Evolutionary conservation across 768 basidiomycete genomes (phyloP).

Genomic region (Grammothele lineata): DNA sequence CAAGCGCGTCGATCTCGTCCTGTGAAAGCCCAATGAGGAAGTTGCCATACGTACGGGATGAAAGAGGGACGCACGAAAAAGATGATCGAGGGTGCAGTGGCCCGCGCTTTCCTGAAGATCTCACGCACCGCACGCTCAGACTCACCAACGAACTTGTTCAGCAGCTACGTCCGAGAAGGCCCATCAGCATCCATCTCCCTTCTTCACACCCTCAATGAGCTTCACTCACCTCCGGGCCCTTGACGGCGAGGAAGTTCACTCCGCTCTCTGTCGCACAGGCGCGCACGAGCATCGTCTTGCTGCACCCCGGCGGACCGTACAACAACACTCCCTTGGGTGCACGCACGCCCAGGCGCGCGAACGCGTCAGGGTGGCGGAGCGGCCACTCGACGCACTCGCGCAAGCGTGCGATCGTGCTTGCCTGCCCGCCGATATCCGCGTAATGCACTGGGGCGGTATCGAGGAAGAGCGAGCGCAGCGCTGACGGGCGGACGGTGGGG

Average conservation of each 20-base stretch:
- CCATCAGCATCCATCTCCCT: constrained; percentile 4
- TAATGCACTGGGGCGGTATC: constrained; percentile 81
- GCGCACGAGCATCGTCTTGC: constrained; percentile 89
- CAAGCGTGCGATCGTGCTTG: constrained; percentile 74
- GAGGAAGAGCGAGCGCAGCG: constrained; percentile 90
- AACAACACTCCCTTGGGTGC: constrained; percentile 88
- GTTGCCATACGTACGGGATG: not conserved
- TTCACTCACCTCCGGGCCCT: constrained; percentile 84
- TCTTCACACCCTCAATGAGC: not conserved
- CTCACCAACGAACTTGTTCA: constrained; percentile 97
- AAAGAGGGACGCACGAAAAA: constrained; percentile 72
- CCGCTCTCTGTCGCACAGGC: constrained; percentile 93
- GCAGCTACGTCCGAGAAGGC: constrained; percentile 62
- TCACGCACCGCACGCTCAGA: constrained; percentile 94
- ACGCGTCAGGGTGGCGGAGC: constrained; percentile 78
- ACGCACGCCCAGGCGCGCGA: constrained; percentile 79
- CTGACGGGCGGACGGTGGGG: constrained; percentile 82
- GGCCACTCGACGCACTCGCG: constrained; percentile 97
- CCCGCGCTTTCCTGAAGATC: constrained; percentile 91
- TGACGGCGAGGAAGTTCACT: constrained; percentile 94
- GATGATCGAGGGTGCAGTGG: constrained; percentile 91
- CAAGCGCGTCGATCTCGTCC: constrained; percentile 98
- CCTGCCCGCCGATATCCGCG: constrained; percentile 88
- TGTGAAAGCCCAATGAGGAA: constrained; percentile 27
- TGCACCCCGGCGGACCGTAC: constrained; percentile 97